phyloP scores from a whole-genome alignment of 495 filamentous ascomycete species.

The Sporormia fimetaria region DNA sequence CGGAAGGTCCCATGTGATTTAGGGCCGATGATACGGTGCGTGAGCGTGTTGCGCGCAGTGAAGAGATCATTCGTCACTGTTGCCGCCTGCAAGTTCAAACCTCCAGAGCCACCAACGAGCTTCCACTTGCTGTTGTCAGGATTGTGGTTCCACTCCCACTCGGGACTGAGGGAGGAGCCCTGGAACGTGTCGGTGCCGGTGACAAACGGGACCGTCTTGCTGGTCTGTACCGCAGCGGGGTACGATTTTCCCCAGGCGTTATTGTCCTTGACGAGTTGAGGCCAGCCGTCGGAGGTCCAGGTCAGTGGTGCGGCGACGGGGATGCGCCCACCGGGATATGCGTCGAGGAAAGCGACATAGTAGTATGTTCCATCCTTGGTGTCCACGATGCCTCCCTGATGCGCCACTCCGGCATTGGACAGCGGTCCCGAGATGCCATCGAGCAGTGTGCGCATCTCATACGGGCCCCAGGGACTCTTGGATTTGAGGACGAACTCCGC shows the following conservation, averaged over 20 bases:
- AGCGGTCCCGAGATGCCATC: slow-evolving; percentile 34
- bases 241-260: slow-evolving; percentile 39
- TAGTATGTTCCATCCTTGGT: slow-evolving; percentile 45
- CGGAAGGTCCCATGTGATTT: slow-evolving; percentile 37
- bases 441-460: slow-evolving; percentile 33
- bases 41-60: slow-evolving; percentile 45
- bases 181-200: slow-evolving; percentile 38
- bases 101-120: slow-evolving; percentile 19
- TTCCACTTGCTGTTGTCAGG: slow-evolving; percentile 35
- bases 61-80: slow-evolving; percentile 44
- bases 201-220: slow-evolving; percentile 14
- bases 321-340: slow-evolving; percentile 45
- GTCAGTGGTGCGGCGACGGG: slow-evolving; percentile 45
- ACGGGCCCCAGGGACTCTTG: slow-evolving; percentile 39
- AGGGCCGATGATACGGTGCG: slow-evolving; percentile 42
- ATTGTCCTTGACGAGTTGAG: slow-evolving; percentile 28
- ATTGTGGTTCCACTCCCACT: slow-evolving; percentile 56
- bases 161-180: slow-evolving; percentile 30
- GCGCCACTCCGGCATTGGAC: slow-evolving; percentile 35
- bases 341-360: slow-evolving; percentile 46
- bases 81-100: slow-evolving; percentile 39
- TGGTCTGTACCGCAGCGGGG: slow-evolving; percentile 32
- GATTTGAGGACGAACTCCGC: slow-evolving; percentile 41
- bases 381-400: slow-evolving; percentile 48
- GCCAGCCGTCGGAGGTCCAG: slow-evolving; percentile 43